phyloP scores from a whole-genome alignment of 345 rosid species.

The Citrus australasica region DNA sequence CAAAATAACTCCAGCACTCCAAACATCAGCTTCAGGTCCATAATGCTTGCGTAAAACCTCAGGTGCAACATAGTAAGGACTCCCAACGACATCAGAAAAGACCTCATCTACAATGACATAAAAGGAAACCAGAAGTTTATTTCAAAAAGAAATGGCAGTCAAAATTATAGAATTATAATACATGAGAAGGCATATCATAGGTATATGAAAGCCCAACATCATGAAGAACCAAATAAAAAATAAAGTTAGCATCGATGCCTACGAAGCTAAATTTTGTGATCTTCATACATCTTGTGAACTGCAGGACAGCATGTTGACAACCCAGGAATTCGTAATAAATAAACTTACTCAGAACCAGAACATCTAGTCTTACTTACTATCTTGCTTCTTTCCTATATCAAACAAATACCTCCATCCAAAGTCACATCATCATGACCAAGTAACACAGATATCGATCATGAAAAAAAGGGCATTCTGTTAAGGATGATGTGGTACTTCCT shows the following conservation, averaged over 20 bases:
- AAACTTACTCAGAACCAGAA: background rate
- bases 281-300: background rate
- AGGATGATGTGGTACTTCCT: no score
- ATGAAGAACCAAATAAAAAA: background rate
- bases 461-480: background rate
- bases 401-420: background rate
- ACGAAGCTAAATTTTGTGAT: background rate
- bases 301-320: background rate
- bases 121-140: background rate
- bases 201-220: background rate
- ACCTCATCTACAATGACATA: slow-evolving; percentile 37
- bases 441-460: background rate
- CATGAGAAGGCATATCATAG: background rate
- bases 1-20: slow-evolving; percentile 84
- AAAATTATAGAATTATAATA: background rate
- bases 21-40: slow-evolving; percentile 68
- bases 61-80: slow-evolving; percentile 84
- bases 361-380: background rate
- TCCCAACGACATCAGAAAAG: slow-evolving; percentile 72
- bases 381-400: background rate
- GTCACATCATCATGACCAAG: background rate
- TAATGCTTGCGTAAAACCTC: slow-evolving; percentile 71
- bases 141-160: slow-evolving; percentile 7
- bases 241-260: background rate
- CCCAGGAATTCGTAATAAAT: background rate